Percentiles rank a stretch among this genome's conserved stretches.
Evolutionary conservation across 2,329 filamentous ascomycete species (phyloP).

Genomic region (Decorospora gaudefroyi): DNA sequence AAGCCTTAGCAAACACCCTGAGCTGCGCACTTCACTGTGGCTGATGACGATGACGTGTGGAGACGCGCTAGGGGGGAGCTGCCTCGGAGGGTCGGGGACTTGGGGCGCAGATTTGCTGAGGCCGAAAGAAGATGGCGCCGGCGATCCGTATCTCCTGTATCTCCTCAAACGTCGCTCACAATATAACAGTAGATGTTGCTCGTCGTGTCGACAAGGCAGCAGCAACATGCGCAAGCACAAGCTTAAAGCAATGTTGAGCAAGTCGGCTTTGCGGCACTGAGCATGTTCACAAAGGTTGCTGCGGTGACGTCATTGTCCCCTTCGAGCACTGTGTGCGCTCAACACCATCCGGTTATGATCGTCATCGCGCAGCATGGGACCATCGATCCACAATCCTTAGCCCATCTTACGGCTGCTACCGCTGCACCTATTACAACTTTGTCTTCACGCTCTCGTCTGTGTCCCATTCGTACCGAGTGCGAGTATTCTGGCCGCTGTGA

Average conservation of each 20-base stretch:
- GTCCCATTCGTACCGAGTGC: neutral
- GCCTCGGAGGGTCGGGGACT: conserved; percentile 9
- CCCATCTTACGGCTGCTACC: conserved; percentile 10
- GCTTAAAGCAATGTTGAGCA: neutral
- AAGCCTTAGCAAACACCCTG: conserved; percentile 12
- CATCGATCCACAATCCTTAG: conserved; percentile 13
- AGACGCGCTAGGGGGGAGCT: conserved; percentile 14
- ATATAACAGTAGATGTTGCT: neutral
- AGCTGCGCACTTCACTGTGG: conserved; percentile 17
- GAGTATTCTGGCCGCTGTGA: conserved; percentile 6
- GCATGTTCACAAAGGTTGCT: neutral
- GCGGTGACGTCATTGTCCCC: conserved; percentile 24
- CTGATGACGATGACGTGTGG: conserved; percentile 28
- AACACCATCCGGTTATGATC: conserved; percentile 13
- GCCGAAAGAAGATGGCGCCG: conserved; percentile 21
- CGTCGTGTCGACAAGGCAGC: neutral
- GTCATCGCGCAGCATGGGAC: conserved; percentile 22
- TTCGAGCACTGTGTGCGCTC: conserved; percentile 9
- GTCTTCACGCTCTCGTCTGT: neutral
- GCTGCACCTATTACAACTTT: conserved; percentile 9
- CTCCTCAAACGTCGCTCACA: neutral
- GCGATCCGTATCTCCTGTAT: conserved; percentile 16
- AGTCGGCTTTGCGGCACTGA: conserved; percentile 15
- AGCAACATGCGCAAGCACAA: no score
- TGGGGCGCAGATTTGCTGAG: conserved; percentile 25